Base-by-base conservation (phyloP, 805 yeast species). In the Starmera dryadoides region DNA sequence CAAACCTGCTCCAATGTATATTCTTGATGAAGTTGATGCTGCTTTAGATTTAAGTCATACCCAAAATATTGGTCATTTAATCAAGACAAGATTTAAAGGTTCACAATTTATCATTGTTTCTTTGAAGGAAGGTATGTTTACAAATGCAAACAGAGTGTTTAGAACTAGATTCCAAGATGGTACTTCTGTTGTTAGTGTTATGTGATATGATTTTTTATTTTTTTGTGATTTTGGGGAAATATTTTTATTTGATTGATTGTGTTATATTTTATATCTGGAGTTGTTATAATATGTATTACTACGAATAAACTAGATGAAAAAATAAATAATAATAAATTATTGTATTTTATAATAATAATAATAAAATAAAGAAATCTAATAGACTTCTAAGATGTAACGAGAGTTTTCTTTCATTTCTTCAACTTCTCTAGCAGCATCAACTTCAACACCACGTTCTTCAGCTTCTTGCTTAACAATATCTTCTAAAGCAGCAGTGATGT, bases 1-100 rank as follows among this genome's bases (percentile, higher is more conserved):
- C 68, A 86, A 88, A 59, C 99, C 99, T 5, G 98, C 99, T 2
- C 98, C 98, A 7, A 86, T 93, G 95, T 93, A 93, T 56, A 91
- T 93, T 49, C 67, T 93, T 42, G 98, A 93, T 63, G 98, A 93
- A 64, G 97, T 93, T 30, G 98, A 93, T 65, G 98, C 99, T 1
- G 99, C 99, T 1, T 71, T 93, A 47, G 99, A 93, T 69, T 73
- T 91, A 47, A 86, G 94, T 42, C 99, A 93, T 58, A 93, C 99
- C 1, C 98, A 93, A 60, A 93, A 93, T 54, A 93, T 93, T 53
- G 99, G 99, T 4, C 96, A 87, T 55, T 69, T 93, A 58, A 93
- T 93, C 60, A 93, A 91, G 63, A 91, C 97, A 0, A 69, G 96
- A 49, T 93, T 93, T 64, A 84, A 86, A 60, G 96, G 95, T 1